These are phyloP conservation scores for Blastobotrys americana DNA, from an alignment of 805 yeast genomes.

Conservation along the genomic window DNA sequence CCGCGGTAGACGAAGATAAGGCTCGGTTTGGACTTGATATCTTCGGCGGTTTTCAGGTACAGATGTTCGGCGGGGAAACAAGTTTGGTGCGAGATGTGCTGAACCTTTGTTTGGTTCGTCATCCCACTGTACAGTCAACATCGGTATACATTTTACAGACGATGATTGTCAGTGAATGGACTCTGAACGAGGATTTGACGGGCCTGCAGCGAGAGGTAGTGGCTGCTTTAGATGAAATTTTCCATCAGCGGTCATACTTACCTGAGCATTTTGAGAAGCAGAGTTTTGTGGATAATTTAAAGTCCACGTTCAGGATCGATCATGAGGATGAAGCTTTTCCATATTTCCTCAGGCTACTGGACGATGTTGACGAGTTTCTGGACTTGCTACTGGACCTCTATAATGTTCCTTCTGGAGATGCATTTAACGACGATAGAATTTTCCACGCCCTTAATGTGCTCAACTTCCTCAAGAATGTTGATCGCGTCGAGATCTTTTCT, in stretches of 20 bases:
- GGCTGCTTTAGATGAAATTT: conserved; percentile 56
- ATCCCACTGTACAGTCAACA: conserved; percentile 50
- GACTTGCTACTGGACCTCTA: conserved; percentile 58
- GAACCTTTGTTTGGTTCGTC: conserved; percentile 61
- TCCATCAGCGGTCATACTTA: conserved; percentile 47
- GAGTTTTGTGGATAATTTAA: conserved; percentile 44
- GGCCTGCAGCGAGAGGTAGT: conserved; percentile 60
- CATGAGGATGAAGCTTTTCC: conserved; percentile 57
- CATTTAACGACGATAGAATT: conserved; percentile 80
- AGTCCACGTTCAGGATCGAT: conserved; percentile 46
- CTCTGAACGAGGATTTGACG: conserved; percentile 47
- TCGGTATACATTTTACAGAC: conserved; percentile 68
- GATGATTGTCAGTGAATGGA: conserved; percentile 58
- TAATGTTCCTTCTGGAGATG: conserved; percentile 71
- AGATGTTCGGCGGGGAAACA: conserved; percentile 46
- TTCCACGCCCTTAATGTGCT: conserved; percentile 70
- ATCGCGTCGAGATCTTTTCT: conserved; percentile 72
- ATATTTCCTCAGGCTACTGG: conserved; percentile 46
- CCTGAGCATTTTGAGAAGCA: conserved; percentile 52
- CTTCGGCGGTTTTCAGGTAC: conserved; percentile 67
- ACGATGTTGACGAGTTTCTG: conserved; percentile 43
- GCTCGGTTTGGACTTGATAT: conserved; percentile 51
- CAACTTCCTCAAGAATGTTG: conserved; percentile 67
- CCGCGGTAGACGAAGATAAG: conserved; percentile 46
- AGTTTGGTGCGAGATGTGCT: conserved; percentile 57